phyloP scores from a whole-genome alignment of 257 asterid species.

The Coffea canephora region DNA sequence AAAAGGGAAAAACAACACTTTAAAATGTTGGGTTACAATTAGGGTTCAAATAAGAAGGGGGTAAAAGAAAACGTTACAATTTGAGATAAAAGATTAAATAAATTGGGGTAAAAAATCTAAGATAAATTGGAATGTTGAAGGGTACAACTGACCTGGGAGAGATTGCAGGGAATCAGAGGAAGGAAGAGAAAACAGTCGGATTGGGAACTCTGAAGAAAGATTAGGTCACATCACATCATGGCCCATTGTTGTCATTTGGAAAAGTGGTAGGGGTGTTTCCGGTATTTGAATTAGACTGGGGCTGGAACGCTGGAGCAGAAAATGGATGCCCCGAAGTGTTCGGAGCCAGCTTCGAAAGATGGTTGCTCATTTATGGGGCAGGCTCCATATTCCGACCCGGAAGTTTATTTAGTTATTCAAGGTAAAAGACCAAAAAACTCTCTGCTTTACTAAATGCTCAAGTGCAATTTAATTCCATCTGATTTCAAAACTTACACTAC shows the following conservation, averaged over 20 bases:
- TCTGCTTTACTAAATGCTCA: too few relatives aligned
- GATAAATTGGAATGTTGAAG: not conserved
- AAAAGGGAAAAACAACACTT: not conserved
- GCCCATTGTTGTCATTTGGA: not conserved
- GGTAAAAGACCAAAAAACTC: too few relatives aligned
- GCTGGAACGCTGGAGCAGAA: too few relatives aligned
- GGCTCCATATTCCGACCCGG: too few relatives aligned
- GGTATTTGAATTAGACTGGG: not conserved
- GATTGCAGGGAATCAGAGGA: not conserved
- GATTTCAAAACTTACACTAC: too few relatives aligned
- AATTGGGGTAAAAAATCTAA: not conserved
- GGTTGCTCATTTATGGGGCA: too few relatives aligned
- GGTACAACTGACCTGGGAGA: not conserved
- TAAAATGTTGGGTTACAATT: not conserved
- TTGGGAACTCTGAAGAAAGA: conserved; percentile 17
- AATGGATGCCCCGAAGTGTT: too few relatives aligned
- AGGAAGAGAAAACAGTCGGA: not conserved
- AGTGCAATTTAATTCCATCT: too few relatives aligned
- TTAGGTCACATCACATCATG: conserved; percentile 4
- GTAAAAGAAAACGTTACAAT: not conserved
- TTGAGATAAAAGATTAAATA: not conserved
- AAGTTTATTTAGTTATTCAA: too few relatives aligned
- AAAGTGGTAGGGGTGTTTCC: not conserved
- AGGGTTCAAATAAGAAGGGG: not conserved
- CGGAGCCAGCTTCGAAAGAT: too few relatives aligned